Base-by-base conservation (phyloP, 1,284 basidiomycete species). In the Ceratorhiza oryzae-sativae region DNA sequence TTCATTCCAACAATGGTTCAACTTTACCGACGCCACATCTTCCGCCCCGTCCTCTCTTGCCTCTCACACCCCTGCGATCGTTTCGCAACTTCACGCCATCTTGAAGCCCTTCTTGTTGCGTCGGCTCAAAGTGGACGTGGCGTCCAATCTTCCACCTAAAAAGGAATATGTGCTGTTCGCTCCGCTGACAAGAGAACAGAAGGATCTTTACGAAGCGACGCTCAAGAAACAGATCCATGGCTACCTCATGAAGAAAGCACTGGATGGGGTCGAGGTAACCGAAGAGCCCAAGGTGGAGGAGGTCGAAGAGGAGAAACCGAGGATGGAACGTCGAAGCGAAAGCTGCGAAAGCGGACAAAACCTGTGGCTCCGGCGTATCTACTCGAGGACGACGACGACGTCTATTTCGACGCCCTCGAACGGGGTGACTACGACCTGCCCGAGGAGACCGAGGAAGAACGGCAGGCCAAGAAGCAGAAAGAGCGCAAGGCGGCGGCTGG, bases 131-230 rank as follows among this genome's bases (percentile, higher is more conserved):
- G 88, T 84, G 23, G 97, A 99, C 75, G 96, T 98, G 9, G 94
- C 95, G 79, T 86, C 87, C 68, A 85, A 88, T 63, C 84, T 98
- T 9, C 86, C 86, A 10, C 91, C 91, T 0, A 98, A 98, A 84
- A 98, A 97, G 81, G 96, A 98, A 82, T 98, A 98, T 76, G 88
- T 97, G 3, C 85, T 98, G 0, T 97, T 97, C 76, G 94, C 95
- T 0, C 95, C 95, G 0, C 83, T 98, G 5, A 97, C 90, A 53
- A 83, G 87, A 55, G 84, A 85, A 53, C 96, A 98, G 77, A 89
- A 90, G 70, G 88, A 93, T 72, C 83, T 97, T 15, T 98, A 97
- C 78, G 90, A 96, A 73, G 88, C 88, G 6, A 88, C 94, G 32
- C 82, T 94, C 9, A 83, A 86, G 30, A 88, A 92, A 0, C 85